Evolutionary conservation across 73 alveolate genomes (phyloP), one percentile per base, ranked within the genome.

Genomic region (Paramecium primaurelia): DNA sequence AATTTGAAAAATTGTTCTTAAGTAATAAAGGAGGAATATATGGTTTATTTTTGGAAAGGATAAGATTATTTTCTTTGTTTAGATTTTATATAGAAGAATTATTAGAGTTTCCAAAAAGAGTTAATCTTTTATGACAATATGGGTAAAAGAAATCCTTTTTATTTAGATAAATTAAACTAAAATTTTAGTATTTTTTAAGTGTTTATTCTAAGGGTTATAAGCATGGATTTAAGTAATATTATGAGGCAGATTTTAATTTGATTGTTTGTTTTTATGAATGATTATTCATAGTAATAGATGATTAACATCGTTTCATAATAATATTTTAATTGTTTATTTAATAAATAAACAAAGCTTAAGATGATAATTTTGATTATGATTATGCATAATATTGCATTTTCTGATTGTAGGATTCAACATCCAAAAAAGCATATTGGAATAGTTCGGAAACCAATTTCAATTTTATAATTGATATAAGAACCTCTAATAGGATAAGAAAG

Each of bases 381-480:
- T 14, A 28, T 64, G 84, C 69, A 54, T 34, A 28, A 34, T 28
- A 34, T 64, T 28, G 84, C 84, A 1, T 64, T 73, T 34, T 14
- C 60, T 30, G 64, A 73, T 37, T 73, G 87, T 18, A 73, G 47
- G 16, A 73, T 73, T 9, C n/a, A 34, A 20, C 59, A 73, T 73
- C 87, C 87, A 73, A 73, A 73, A 44, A 73, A 38, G 59, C 36
- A 20, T 36, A 20, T 73, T 73, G 58, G 60, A 38, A 16, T 73
- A 73, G 59, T 38, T 30, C 40, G 64, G 47, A 73, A 73, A 73
- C 60, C 87, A 36, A 73, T 73, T 38, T 73, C 87, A 73, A 40
- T 73, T 20, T 36, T 73, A 36, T 44, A 73, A 73, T 73, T 73
- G 59, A 40, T 73, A 36, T 12, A 32, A 36, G 87, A 73, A 73